phyloP scores from a whole-genome alignment of 106 monocot genomes.

The Triglochin maritima region DNA sequence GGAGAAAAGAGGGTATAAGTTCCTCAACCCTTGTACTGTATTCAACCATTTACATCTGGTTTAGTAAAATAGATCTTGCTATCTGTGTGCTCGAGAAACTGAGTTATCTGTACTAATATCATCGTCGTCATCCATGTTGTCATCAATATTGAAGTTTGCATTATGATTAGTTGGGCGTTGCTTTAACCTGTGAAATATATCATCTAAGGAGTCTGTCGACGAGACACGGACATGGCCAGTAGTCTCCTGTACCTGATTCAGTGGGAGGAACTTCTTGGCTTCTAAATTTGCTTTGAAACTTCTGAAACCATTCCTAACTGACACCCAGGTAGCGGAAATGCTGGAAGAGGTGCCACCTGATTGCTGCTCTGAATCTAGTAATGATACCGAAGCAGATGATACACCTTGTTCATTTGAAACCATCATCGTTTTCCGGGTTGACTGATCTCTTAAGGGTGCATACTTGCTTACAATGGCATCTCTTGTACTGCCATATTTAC shows the following conservation, averaged over 20 bases:
- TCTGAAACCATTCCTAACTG: conserved; percentile 71
- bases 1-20: no score
- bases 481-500: no score
- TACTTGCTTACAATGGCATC: conserved; percentile 27
- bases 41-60: no score
- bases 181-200: conserved; percentile 76
- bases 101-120: no score
- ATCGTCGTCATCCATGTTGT: no score
- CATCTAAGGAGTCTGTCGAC: conserved; percentile 79
- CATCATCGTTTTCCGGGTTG: conserved; percentile 4
- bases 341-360: conserved; percentile 19
- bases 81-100: no score
- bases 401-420: conserved; percentile 26
- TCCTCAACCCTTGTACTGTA: no score
- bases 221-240: conserved; percentile 21
- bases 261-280: conserved; percentile 58
- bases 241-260: conserved; percentile 26
- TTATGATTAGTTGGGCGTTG: conserved; percentile 28
- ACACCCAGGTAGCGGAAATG: conserved; percentile 61
- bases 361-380: conserved; percentile 33
- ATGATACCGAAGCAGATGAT: conserved; percentile 54
- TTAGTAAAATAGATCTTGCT: no score
- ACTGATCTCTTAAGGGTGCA: conserved; percentile 34
- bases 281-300: conserved; percentile 66
- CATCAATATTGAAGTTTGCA: not conserved